Evolutionary conservation across 2,329 filamentous ascomycete genomes (phyloP).

Genomic region (Venturia oleaginea): DNA sequence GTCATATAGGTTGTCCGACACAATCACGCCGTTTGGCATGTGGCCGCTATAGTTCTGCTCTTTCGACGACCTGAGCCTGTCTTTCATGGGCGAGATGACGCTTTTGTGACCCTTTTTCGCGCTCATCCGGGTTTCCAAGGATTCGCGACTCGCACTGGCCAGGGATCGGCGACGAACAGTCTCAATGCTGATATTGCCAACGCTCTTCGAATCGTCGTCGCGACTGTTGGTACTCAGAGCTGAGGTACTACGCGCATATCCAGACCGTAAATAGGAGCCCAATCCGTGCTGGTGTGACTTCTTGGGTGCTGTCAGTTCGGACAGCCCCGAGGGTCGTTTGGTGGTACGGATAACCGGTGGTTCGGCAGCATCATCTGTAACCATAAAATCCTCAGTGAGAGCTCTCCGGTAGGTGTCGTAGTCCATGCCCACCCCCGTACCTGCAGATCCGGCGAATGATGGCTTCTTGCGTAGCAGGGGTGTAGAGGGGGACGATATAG

Average conservation of each 20-base stretch:
- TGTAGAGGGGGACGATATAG: constrained; percentile 25
- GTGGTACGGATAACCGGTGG: constrained; percentile 72
- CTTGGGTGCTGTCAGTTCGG: constrained; percentile 57
- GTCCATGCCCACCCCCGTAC: constrained; percentile 56
- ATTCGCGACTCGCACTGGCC: constrained; percentile 26
- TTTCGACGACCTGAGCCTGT: not conserved
- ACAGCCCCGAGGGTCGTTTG: constrained; percentile 70
- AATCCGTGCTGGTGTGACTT: constrained; percentile 17
- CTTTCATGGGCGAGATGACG: constrained; percentile 1
- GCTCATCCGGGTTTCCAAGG: constrained; percentile 28
- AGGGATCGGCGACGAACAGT: constrained; percentile 20
- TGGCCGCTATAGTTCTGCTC: not conserved
- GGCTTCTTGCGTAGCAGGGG: constrained; percentile 21
- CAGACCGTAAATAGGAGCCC: not conserved
- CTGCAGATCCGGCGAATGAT: constrained; percentile 20
- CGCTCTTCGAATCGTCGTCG: constrained; percentile 23
- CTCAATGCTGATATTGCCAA: constrained; percentile 34
- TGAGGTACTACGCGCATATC: constrained; percentile 14
- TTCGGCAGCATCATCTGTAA: constrained; percentile 48
- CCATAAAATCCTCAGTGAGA: constrained; percentile 39
- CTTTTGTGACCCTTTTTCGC: constrained; percentile 16
- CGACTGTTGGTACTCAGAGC: constrained; percentile 23
- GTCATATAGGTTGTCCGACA: constrained; percentile 5
- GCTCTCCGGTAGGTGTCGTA: constrained; percentile 42
- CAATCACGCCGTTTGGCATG: not conserved